Conservation (phyloP, 441 rosid species). For the Sinapis alba region DNA sequence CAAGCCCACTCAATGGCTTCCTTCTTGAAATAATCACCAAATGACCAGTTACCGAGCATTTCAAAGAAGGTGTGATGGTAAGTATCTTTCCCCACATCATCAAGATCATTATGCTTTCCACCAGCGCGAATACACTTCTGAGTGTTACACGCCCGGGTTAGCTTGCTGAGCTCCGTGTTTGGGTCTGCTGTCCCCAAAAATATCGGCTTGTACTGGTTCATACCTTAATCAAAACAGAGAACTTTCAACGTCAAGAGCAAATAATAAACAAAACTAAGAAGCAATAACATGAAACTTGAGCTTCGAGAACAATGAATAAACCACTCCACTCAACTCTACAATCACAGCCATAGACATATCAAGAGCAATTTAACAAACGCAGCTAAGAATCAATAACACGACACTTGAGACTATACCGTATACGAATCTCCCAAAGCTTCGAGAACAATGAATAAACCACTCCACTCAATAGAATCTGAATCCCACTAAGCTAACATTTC, state of each 20-base stretch:
- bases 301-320: not conserved
- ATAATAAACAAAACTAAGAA: not conserved
- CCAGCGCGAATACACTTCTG: conserved; percentile 99
- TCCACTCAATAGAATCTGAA: conserved; percentile 10
- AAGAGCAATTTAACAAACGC: not conserved
- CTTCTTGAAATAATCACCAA: conserved; percentile 92
- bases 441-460: not conserved
- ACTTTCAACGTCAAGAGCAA: not conserved
- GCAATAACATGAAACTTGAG: not conserved
- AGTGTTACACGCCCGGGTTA: conserved; percentile 83
- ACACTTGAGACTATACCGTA: not conserved
- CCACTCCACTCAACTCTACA: not conserved
- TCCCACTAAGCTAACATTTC: not conserved
- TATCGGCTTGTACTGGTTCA: conserved; percentile 95
- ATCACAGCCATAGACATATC: not conserved
- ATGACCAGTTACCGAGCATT: conserved; percentile 99
- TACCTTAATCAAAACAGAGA: conserved; percentile 50
- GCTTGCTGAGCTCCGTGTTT: conserved; percentile 75
- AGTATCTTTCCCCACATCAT: conserved; percentile 98
- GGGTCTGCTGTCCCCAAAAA: conserved; percentile 93
- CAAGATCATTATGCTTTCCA: conserved; percentile 97
- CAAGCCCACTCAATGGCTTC: conserved; percentile 97
- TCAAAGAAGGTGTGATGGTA: conserved; percentile 98
- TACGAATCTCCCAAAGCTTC: not conserved
- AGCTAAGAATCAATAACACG: not conserved